Evolutionary conservation across 257 asterid genomes (phyloP).

Genomic region (Prunella vulgaris): DNA sequence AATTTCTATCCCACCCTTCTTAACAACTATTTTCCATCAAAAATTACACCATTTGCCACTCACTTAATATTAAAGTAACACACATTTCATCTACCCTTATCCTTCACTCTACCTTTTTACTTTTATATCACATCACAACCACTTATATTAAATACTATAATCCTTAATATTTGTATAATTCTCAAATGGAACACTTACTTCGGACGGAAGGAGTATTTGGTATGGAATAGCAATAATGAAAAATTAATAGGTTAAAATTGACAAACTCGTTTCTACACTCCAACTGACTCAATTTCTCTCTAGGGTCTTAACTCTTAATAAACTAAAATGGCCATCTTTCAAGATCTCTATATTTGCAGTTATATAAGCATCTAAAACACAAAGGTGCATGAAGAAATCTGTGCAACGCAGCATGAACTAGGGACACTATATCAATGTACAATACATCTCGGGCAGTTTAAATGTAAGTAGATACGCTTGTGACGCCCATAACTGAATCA

Average conservation of each 20-base stretch:
- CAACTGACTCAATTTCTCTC: neutral
- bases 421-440: conserved; percentile 4
- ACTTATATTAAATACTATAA: too few relatives aligned
- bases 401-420: neutral
- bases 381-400: neutral
- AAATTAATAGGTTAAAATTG: neutral
- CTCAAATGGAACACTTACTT: too few relatives aligned
- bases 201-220: too few relatives aligned
- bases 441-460: conserved; percentile 2
- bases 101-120: too few relatives aligned
- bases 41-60: too few relatives aligned
- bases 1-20: too few relatives aligned
- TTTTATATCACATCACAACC: too few relatives aligned
- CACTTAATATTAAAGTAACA: too few relatives aligned
- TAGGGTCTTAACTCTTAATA: neutral
- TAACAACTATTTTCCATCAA: too few relatives aligned
- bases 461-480: neutral
- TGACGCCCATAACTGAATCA: neutral
- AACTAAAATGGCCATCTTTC: neutral
- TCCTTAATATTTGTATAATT: too few relatives aligned
- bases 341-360: neutral
- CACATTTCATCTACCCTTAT: too few relatives aligned
- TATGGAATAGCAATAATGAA: neutral
- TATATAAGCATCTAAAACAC: neutral
- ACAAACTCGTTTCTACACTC: neutral